Conservation (phyloP, 192 early-diverging fungal genomes). For the Coemansia nantahalensis region DNA sequence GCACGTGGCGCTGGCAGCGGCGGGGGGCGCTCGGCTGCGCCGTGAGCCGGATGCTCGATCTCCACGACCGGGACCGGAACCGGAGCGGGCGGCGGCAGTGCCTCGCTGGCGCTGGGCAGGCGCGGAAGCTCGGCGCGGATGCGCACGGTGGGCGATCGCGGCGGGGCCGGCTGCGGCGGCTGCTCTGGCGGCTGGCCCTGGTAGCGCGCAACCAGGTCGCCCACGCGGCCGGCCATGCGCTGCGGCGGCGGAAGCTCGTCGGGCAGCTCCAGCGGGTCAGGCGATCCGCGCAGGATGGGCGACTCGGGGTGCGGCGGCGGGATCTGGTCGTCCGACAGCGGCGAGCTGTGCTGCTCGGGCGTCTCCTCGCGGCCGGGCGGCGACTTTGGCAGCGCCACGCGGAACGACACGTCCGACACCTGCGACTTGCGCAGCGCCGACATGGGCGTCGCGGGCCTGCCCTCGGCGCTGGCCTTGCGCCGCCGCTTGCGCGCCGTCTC, state of each 20-base stretch:
- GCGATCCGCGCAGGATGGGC: too few relatives aligned
- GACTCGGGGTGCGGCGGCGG: not conserved
- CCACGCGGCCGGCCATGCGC: slow-evolving; percentile 6
- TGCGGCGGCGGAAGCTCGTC: slow-evolving; percentile 6
- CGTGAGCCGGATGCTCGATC: not conserved
- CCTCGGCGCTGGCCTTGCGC: slow-evolving; percentile 11
- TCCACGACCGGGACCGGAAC: not conserved
- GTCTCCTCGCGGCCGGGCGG: not conserved
- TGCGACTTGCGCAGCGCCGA: slow-evolving; percentile 51
- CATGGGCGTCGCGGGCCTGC: slow-evolving; percentile 28
- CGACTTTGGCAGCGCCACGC: slow-evolving; percentile 25
- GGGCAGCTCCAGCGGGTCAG: not conserved
- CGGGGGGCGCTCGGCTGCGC: not conserved
- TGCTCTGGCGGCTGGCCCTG: slow-evolving; percentile 10
- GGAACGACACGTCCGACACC: slow-evolving; percentile 33
- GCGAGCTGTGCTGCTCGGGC: not conserved
- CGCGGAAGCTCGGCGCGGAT: slow-evolving; percentile 11
- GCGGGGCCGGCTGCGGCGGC: slow-evolving; percentile 8
- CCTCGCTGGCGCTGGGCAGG: not conserved
- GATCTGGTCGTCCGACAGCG: too few relatives aligned
- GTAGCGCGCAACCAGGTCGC: slow-evolving; percentile 26
- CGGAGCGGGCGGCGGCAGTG: not conserved
- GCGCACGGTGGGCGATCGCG: slow-evolving; percentile 24
- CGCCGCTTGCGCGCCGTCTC: slow-evolving; percentile 32
- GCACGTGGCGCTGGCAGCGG: too few relatives aligned